Base-by-base conservation (phyloP, 306 rosid species). In the Prunus mira region DNA sequence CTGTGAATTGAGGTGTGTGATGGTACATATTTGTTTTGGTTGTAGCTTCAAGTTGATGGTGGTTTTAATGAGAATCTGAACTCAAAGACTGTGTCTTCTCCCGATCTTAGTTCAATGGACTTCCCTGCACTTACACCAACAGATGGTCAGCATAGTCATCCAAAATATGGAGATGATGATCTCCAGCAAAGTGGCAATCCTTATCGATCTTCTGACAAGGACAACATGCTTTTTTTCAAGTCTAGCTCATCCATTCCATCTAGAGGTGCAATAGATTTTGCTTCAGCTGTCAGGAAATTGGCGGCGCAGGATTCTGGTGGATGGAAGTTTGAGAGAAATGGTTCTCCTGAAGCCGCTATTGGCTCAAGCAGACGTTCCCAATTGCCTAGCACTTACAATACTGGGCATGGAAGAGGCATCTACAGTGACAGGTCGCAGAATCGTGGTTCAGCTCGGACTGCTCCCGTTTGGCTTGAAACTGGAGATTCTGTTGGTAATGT, bases 381-480 rank as follows among this genome's bases (percentile, higher is more conserved):
- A 78, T 74, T 86, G 55, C 82, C 89, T 66, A 84, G 94, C 85
- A 80, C 83, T 32, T 94, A 85, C 79, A 85, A 72, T 69, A 73
- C 89, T 56, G 92, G 95, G 43, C 89, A 91, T 70, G 96, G 91
- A 75, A 86, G 93, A 86, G 80, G 82, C 45, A 78, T 84, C 76
- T 73, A 81, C 77, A 81, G 87, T 81, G 95, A 94, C 69, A 87
- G 95, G 86, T 75, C 80, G 55, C 96, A 87, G 79, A 85, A 79
- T 34, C 93, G 91, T 46, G 88, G 91, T 69, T 89, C 98, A 81
- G 55, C 90, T 81, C 87, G 93, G 75, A 76, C 88, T 67, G 89
- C 96, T 67, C 97, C 98, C 17, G 84, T 87, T 73, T 94, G 98
- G 98, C 96, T 94, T 80, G 98, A 94, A 84, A 94, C 98, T 18